Evolutionary conservation across 805 yeast genomes (phyloP), one percentile per base, ranked within the genome.

Genomic region (Metschnikowia hibisci): DNA sequence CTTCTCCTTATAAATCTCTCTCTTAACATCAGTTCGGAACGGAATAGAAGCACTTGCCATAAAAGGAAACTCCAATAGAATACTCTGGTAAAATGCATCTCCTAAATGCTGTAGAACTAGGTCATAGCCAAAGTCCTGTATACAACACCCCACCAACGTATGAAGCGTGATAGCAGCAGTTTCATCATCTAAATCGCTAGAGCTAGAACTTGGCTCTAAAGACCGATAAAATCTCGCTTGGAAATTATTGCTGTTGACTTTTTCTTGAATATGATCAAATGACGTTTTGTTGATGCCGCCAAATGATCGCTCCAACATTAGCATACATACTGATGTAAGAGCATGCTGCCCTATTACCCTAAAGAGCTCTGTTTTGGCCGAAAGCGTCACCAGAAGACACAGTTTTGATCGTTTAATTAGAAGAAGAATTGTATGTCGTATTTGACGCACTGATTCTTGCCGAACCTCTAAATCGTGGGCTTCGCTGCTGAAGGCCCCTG

Each of bases 51-150:
- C 56, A 56, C 67, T 75, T n/a, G 78, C 69, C 4, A 79, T 69
- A 43, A 84, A 60, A 8, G 93, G 91, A 55, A 81, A 84, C 48
- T 82, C 88, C 33, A 70, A 70, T 31, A 80, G 57, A 5, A 85
- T 69, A 23, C 77, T 63, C 41, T 76, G 80, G 56, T 81, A 83
- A 52, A 84, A 77, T 2, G 85, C 72, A 51, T 84, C 91, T 48
- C 86, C 76, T 22, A 87, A 60, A 3, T 85, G 82, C 45, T 73
- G 73, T 44, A 84, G 64, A n/a, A 82, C 71, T 3, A 73, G 58
- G 54, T 87, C 89, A 58, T 87, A 87, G 1, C 95, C 95, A 65
- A 82, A 87, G 61, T 87, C 95, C 48, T 80, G 82, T 29, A 84
- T 74, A 47, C 87, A 76, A 8, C 84, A 81, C 2, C 93, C 95